Evolutionary conservation across 768 basidiomycete genomes (phyloP), one percentile per base, ranked within the genome.

Genomic region (Lactarius tabidus): DNA sequence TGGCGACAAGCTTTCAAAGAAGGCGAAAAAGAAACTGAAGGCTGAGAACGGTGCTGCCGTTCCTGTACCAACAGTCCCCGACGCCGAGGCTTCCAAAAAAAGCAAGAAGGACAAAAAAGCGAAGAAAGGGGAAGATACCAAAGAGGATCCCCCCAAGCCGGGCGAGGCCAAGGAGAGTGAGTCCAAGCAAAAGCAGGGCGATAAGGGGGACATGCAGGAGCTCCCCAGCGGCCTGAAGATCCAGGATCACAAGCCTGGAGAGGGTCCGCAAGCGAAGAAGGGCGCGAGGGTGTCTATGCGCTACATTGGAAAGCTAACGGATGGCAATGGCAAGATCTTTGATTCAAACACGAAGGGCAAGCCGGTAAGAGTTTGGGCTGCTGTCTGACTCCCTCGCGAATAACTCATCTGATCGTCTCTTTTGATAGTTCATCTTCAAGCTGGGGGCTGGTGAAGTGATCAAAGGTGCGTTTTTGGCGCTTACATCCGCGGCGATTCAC

Each of bases 381-480:
- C 36, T 59, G 12, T 45, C 57, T 29, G 45, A 23, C 59, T 48
- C 38, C 52, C 54, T 31, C 18, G 31, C 31, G 29, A 23, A 39
- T 57, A 6, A 29, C 43, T 59, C 51, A 66, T 39, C 63, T 70
- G 62, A 70, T 39, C 29, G 55, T 35, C 45, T 26, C 35, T 29
- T 63, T 45, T 28, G 64, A 63, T 70, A 92, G 84, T 90, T 94
- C 76, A 76, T 78, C 51, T 95, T 95, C 82, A 82, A 77, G 35
- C 81, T 98, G 28, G 96, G 95, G 41, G 79, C 83, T 64, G 93
- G 92, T 29, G 89, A 96, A 74, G 96, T 98, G 59, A 97, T 98
- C 77, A 93, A 93, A 80, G 91, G 89, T 87, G 63, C 54, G 78
- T 66, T 52, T 45, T 55, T 51, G 23, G 45, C 15, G 51, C 31